A percentile compares a stretch with the other conserved stretches of the same genome.
These are phyloP conservation scores for Scalesia atractyloides DNA, from an alignment of 129 eudicot genomes.

Conservation along the genomic window DNA sequence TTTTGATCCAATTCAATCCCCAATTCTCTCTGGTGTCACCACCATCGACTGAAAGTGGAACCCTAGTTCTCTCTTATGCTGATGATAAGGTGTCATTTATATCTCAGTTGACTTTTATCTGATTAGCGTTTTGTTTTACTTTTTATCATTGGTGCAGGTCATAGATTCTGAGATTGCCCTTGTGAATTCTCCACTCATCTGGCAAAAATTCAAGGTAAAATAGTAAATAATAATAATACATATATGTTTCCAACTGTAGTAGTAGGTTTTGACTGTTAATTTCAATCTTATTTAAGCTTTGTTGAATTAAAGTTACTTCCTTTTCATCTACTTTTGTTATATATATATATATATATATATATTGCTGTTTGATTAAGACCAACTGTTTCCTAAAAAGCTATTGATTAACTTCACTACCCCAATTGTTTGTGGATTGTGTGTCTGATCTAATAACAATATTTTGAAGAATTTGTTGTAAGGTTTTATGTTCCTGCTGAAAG, in stretches of 20 bases:
- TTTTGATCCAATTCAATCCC: too few relatives aligned
- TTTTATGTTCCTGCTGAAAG: too few relatives aligned
- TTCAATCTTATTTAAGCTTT: background rate
- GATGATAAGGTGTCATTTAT: too few relatives aligned
- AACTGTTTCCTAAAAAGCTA: background rate
- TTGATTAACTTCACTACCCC: background rate
- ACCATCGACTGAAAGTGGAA: too few relatives aligned
- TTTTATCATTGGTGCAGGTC: slow-evolving; percentile 19
- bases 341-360: background rate
- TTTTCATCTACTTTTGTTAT: slow-evolving; percentile 10
- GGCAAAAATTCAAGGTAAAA: slow-evolving; percentile 15
- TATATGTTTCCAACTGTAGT: slow-evolving; percentile 3
- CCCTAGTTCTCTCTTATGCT: background rate
- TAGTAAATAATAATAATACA: too few relatives aligned
- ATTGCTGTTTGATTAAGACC: background rate
- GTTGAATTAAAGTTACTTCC: background rate
- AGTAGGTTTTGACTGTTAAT: background rate
- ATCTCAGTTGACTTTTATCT: background rate
- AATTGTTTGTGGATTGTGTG: background rate
- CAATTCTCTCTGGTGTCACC: too few relatives aligned
- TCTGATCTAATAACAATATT: too few relatives aligned
- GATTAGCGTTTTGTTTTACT: too few relatives aligned
- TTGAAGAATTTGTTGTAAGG: too few relatives aligned
- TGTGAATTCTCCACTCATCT: slow-evolving; percentile 15
- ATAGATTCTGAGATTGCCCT: background rate